These are phyloP conservation scores for Globisporangium lucens DNA, from an alignment of 352 stramenopile genomes.

Conservation along the genomic window DNA sequence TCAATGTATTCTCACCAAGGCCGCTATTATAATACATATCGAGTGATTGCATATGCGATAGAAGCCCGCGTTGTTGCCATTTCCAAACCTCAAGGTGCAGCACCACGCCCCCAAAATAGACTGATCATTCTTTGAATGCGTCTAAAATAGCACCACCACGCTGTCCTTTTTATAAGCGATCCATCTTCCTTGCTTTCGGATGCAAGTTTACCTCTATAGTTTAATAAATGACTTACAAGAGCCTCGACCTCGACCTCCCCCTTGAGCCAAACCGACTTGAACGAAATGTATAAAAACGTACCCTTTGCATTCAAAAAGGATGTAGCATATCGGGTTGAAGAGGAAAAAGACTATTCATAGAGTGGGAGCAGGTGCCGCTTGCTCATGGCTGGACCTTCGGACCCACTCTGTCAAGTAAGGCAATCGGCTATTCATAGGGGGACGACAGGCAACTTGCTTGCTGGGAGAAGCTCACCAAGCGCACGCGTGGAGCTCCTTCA, in stretches of 20 bases:
- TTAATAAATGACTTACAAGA: not conserved
- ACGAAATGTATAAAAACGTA: not conserved
- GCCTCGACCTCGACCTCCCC: not conserved
- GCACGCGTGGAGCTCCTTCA: not conserved
- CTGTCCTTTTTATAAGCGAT: not conserved
- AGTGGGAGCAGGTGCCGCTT: not conserved
- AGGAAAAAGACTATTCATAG: slow-evolving; percentile 2
- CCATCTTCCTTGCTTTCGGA: not conserved
- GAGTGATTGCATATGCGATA: not conserved
- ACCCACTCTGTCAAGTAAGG: not conserved
- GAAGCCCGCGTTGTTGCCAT: not conserved
- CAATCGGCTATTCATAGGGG: slow-evolving; percentile 3
- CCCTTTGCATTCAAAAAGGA: not conserved
- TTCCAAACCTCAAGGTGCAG: not conserved
- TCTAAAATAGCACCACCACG: not conserved
- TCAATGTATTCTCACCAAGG: too few relatives aligned
- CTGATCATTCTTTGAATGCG: not conserved
- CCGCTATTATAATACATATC: too few relatives aligned
- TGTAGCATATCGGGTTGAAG: not conserved
- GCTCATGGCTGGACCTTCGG: not conserved
- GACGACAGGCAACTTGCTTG: not conserved
- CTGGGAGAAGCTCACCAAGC: not conserved
- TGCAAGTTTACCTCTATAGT: not conserved
- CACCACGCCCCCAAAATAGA: not conserved
- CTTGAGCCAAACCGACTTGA: not conserved